Conservation (phyloP, 495 filamentous ascomycete species). For the Penicillium tannophilum region DNA sequence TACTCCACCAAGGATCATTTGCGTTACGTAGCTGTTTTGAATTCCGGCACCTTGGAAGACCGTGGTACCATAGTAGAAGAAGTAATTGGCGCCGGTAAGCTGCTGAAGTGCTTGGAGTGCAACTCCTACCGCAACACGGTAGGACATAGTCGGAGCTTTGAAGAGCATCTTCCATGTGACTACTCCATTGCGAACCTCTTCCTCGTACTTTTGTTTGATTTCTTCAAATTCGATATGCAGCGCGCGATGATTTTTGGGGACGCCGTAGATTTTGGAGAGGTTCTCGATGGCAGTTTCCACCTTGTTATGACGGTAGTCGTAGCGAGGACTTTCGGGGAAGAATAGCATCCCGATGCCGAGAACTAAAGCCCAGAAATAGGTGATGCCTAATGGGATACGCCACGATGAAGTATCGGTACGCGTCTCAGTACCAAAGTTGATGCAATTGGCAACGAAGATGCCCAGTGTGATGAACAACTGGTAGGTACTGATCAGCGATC, state of each 20-base stretch:
- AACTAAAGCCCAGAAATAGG: slow-evolving; percentile 70
- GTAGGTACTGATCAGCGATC: slow-evolving; percentile 65
- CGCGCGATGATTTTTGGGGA: slow-evolving; percentile 59
- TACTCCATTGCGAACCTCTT: slow-evolving; percentile 50
- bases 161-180: slow-evolving; percentile 51
- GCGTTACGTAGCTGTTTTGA: slow-evolving; percentile 65
- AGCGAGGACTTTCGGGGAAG: slow-evolving; percentile 74
- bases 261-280: slow-evolving; percentile 69
- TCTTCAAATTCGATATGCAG: slow-evolving; percentile 68
- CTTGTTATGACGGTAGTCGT: slow-evolving; percentile 64
- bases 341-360: slow-evolving; percentile 67
- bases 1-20: slow-evolving; percentile 72
- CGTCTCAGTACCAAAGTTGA: slow-evolving; percentile 73
- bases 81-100: slow-evolving; percentile 55
- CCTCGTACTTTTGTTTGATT: slow-evolving; percentile 58
- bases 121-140: slow-evolving; percentile 67
- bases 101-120: slow-evolving; percentile 57
- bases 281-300: slow-evolving; percentile 62
- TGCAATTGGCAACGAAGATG: slow-evolving; percentile 75
- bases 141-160: slow-evolving; percentile 65
- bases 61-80: slow-evolving; percentile 77
- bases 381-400: slow-evolving; percentile 79
- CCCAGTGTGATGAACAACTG: slow-evolving; percentile 87
- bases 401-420: slow-evolving; percentile 55
- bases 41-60: slow-evolving; percentile 70